Percentiles rank a stretch among this genome's conserved stretches.
Conservation (phyloP, 495 filamentous ascomycete genomes). For the Annulohypoxylon bovei region DNA sequence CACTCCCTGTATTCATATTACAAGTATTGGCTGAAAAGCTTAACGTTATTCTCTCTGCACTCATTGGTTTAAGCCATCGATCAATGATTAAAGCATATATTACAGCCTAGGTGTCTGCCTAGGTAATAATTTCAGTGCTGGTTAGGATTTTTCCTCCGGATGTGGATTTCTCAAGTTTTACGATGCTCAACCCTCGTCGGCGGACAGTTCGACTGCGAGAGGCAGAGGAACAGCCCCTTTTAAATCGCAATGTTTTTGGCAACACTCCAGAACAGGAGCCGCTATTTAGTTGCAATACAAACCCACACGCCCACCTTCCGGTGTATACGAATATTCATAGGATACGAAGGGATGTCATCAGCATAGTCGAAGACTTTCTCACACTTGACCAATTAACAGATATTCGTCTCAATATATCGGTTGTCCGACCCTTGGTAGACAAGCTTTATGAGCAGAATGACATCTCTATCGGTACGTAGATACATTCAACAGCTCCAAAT, state of each 20-base stretch:
- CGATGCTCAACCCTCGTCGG: constrained; percentile 33
- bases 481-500: neutral
- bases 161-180: neutral
- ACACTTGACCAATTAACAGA: constrained; percentile 73
- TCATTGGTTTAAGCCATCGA: constrained; percentile 2
- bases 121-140: neutral
- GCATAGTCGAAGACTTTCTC: constrained; percentile 62
- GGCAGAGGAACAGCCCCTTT: constrained; percentile 45
- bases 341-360: constrained; percentile 61
- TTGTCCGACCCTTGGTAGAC: constrained; percentile 75
- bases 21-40: constrained; percentile 3
- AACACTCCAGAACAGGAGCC: constrained; percentile 35
- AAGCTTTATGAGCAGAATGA: constrained; percentile 74
- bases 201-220: constrained; percentile 30
- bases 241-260: constrained; percentile 33
- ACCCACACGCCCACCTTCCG: constrained; percentile 56
- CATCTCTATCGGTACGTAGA: constrained; percentile 66
- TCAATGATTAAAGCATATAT: constrained; percentile 2
- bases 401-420: constrained; percentile 73
- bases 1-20: neutral
- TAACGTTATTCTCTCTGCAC: neutral
- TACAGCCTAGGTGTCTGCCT: constrained; percentile 2
- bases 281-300: constrained; percentile 38
- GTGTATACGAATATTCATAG: constrained; percentile 65
- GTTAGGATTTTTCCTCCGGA: neutral